phyloP scores from a whole-genome alignment of 108 stramenopile species.

The Discostella stelligeroides region DNA sequence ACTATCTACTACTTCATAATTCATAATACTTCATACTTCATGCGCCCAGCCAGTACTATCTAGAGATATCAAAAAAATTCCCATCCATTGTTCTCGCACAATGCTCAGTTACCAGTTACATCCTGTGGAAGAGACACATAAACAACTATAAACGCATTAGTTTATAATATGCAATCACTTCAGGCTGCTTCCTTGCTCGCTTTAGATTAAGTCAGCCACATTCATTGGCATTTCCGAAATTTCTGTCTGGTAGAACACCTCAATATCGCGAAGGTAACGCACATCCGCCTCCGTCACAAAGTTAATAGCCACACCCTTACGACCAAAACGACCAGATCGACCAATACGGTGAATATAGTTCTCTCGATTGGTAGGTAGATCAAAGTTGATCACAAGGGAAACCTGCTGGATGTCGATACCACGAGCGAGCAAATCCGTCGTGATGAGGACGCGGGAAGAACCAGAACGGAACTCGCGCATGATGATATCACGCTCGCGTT shows the following conservation, averaged over 20 bases:
- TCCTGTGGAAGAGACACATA: no score
- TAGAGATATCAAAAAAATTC: no score
- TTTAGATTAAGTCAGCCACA: slow-evolving; percentile 91
- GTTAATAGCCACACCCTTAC: slow-evolving; percentile 99
- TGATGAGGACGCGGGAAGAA: slow-evolving; percentile 99
- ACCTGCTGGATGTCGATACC: slow-evolving; percentile 99
- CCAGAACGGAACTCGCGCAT: slow-evolving; percentile 99
- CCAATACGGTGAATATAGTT: slow-evolving; percentile 99
- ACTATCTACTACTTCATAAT: no score
- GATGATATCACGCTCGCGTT: slow-evolving; percentile 98
- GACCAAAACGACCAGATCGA: slow-evolving; percentile 98
- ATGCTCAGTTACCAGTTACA: no score
- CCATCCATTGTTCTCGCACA: no score
- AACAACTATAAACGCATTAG: no score
- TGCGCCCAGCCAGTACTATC: no score
- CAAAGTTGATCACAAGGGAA: slow-evolving; percentile 99
- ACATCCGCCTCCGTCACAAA: slow-evolving; percentile 97
- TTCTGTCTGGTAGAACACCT: slow-evolving; percentile 98
- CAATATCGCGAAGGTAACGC: slow-evolving; percentile 99
- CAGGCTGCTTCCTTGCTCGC: neutral
- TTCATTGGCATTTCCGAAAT: slow-evolving; percentile 98
- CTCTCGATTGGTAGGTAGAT: slow-evolving; percentile 99
- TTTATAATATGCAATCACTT: no score
- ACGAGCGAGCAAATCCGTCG: slow-evolving; percentile 96
- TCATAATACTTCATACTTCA: no score